Percentiles rank a stretch among this genome's conserved stretches.
Conservation (phyloP, 495 filamentous ascomycete genomes). For the Penicillium riverlandense region DNA sequence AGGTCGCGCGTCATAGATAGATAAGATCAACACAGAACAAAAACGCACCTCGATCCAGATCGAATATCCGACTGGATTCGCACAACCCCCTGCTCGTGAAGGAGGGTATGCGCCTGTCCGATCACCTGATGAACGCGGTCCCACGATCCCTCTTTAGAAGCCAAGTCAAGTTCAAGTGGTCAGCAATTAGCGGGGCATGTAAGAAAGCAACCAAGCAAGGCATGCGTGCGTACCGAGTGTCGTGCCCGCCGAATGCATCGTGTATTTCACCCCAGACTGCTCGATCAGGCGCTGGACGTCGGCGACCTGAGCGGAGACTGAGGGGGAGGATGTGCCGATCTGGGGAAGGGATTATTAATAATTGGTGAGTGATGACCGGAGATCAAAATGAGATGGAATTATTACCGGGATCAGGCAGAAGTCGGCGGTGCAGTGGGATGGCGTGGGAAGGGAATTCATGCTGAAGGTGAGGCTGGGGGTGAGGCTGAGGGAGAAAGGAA, state of each 20-base stretch:
- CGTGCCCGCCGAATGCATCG: slow-evolving; percentile 89
- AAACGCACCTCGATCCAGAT: slow-evolving; percentile 67
- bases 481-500: neutral
- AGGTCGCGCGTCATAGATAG: no score
- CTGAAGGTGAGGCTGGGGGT: slow-evolving; percentile 1
- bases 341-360: slow-evolving; percentile 15
- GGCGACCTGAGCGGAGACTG: slow-evolving; percentile 81
- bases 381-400: no score
- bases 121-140: slow-evolving; percentile 82
- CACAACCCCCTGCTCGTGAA: slow-evolving; percentile 75
- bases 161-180: neutral
- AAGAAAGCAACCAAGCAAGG: neutral
- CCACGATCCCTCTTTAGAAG: slow-evolving; percentile 73
- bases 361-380: no score
- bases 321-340: slow-evolving; percentile 76
- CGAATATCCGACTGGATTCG: slow-evolving; percentile 87
- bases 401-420: slow-evolving; percentile 75
- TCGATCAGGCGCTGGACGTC: slow-evolving; percentile 82
- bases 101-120: slow-evolving; percentile 78
- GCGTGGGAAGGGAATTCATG: slow-evolving; percentile 47
- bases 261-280: slow-evolving; percentile 68
- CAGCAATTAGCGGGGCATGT: neutral
- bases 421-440: slow-evolving; percentile 62
- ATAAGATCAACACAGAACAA: neutral
- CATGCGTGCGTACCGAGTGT: slow-evolving; percentile 64